Conservation (phyloP, 1,139 yeast genomes). For the Yamadazyma oceani region DNA sequence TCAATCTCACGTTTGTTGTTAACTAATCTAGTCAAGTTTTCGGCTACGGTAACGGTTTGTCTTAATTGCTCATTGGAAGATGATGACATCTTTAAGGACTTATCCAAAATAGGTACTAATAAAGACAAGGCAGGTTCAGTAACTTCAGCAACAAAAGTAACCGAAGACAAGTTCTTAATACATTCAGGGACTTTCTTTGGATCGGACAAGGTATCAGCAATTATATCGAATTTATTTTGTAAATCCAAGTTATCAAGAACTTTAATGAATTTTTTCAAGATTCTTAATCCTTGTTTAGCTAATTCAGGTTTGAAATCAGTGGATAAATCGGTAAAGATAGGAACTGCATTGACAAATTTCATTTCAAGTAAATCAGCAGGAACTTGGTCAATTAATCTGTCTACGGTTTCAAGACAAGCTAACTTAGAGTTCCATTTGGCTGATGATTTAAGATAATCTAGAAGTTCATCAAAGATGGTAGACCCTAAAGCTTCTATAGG, state of each 20-base stretch:
- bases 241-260: conserved; percentile 91
- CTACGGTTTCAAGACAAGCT: conserved; percentile 73
- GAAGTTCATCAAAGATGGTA: conserved; percentile 59
- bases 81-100: conserved; percentile 84
- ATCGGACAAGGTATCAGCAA: conserved; percentile 85
- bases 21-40: conserved; percentile 91
- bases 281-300: conserved; percentile 76
- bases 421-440: conserved; percentile 94
- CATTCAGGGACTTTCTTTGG: conserved; percentile 88
- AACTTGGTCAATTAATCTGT: conserved; percentile 72
- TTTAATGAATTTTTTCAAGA: conserved; percentile 70
- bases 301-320: conserved; percentile 97
- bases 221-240: conserved; percentile 79
- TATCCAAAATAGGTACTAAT: conserved; percentile 87
- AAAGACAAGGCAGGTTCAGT: conserved; percentile 92
- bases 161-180: conserved; percentile 86
- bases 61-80: conserved; percentile 95
- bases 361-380: conserved; percentile 86
- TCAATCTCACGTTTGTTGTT: conserved; percentile 93
- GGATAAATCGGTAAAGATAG: conserved; percentile 82
- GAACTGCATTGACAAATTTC: conserved; percentile 75
- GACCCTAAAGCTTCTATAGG: conserved; percentile 82
- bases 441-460: conserved; percentile 68
- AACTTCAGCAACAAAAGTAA: conserved; percentile 97
- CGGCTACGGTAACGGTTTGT: conserved; percentile 95